Conservation (phyloP, 148 eudicot species). For the Pharnaceum exiguum region DNA sequence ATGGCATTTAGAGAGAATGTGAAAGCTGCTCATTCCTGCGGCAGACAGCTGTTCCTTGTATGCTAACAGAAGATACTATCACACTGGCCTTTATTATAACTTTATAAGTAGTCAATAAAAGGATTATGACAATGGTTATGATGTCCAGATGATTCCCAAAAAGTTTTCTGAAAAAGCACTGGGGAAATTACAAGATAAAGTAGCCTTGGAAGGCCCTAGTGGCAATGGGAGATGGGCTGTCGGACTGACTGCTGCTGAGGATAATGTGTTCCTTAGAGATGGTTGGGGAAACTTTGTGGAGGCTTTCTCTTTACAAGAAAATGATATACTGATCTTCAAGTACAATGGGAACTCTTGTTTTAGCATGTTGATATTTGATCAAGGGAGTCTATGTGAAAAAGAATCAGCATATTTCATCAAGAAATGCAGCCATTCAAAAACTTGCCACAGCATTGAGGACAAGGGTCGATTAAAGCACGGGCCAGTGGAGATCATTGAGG, state of each 20-base stretch:
- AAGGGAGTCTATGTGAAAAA: constrained; percentile 41
- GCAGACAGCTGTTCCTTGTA: no score
- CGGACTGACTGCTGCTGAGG: constrained; percentile 22
- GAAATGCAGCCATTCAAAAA: constrained; percentile 29
- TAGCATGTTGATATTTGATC: constrained; percentile 38
- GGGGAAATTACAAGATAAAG: constrained; percentile 25
- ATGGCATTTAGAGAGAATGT: no score
- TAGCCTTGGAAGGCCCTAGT: constrained; percentile 42
- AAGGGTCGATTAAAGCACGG: constrained; percentile 12
- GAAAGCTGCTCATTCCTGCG: no score
- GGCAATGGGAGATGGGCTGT: constrained; percentile 44
- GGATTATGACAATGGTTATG: neutral
- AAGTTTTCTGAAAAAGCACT: constrained; percentile 35
- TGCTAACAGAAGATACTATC: no score
- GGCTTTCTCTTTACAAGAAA: constrained; percentile 34
- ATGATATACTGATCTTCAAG: constrained; percentile 44
- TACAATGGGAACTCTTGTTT: constrained; percentile 41
- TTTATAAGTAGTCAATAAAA: neutral
- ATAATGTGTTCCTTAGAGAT: constrained; percentile 21
- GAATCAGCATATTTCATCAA: constrained; percentile 43
- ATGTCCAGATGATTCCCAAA: constrained; percentile 42
- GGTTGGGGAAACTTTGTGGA: constrained; percentile 51
- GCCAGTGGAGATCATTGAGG: constrained; percentile 19
- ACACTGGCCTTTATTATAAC: neutral
- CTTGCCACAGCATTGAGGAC: neutral